phyloP scores from a whole-genome alignment of 2,329 filamentous ascomycete genomes.

The Drechslerella coelobrocha region DNA sequence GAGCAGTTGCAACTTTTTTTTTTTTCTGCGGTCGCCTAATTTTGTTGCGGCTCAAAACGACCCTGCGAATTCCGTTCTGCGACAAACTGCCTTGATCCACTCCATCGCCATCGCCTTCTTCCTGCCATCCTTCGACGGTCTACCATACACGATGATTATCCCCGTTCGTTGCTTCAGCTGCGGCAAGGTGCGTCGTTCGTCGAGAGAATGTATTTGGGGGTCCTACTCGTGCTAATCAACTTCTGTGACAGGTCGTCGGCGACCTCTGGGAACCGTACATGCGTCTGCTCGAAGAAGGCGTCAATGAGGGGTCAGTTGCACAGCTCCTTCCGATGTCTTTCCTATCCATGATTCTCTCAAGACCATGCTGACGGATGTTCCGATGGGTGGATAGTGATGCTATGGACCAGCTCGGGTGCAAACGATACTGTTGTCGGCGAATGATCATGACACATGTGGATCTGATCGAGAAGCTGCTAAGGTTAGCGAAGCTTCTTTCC shows the following conservation, averaged over 20 bases:
- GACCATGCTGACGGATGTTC: slow-evolving; percentile 9
- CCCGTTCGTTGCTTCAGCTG: slow-evolving; percentile 98
- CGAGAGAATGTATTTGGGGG: slow-evolving; percentile 54
- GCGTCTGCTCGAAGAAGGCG: slow-evolving; percentile 79
- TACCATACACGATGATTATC: slow-evolving; percentile 77
- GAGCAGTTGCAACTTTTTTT: slow-evolving; percentile 27
- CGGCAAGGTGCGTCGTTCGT: slow-evolving; percentile 77
- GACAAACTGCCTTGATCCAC: background rate
- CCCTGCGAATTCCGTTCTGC: slow-evolving; percentile 15
- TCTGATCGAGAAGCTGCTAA: slow-evolving; percentile 95
- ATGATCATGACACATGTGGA: slow-evolving; percentile 99
- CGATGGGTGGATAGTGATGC: slow-evolving; percentile 71
- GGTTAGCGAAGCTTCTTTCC: slow-evolving; percentile 62
- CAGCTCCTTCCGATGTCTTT: slow-evolving; percentile 34
- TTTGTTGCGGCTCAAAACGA: slow-evolving; percentile 42
- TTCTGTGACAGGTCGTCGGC: slow-evolving; percentile 76
- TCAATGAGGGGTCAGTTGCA: slow-evolving; percentile 72
- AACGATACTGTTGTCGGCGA: slow-evolving; percentile 95
- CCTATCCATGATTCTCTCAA: background rate
- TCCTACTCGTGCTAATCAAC: slow-evolving; percentile 23
- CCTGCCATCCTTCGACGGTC: background rate
- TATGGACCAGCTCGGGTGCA: slow-evolving; percentile 91
- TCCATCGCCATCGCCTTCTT: background rate
- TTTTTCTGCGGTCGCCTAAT: slow-evolving; percentile 19
- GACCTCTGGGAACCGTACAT: slow-evolving; percentile 94